Conservation (phyloP, 169 alveolate genomes). For the Toxoplasma gondii region DNA sequence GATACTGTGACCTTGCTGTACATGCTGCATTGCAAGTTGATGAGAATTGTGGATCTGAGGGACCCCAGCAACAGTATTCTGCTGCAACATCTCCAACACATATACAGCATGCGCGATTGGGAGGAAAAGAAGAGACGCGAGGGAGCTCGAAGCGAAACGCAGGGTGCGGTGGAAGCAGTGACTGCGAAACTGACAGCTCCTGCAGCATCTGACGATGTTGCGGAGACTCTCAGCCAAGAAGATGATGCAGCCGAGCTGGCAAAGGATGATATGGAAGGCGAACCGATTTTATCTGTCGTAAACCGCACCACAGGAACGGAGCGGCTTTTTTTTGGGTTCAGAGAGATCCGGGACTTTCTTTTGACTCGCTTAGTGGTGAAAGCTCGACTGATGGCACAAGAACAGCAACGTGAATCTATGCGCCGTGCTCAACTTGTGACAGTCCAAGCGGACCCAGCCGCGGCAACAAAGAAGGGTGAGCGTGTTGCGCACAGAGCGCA, state of each 20-base stretch:
- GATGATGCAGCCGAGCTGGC: neutral
- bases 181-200: too few relatives aligned
- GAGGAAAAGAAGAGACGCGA: neutral
- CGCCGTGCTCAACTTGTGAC: neutral
- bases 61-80: neutral
- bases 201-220: neutral
- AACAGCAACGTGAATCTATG: neutral
- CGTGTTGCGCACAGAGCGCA: neutral
- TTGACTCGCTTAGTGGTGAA: neutral
- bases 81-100: neutral
- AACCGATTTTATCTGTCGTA: neutral
- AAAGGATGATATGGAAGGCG: neutral
- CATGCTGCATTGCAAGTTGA: constrained; percentile 11
- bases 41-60: constrained; percentile 5
- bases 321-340: neutral
- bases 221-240: neutral
- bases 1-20: neutral
- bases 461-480: neutral
- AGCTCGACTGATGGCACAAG: neutral
- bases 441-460: neutral
- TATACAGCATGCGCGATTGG: neutral
- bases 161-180: neutral
- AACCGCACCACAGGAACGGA: neutral
- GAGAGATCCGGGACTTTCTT: neutral
- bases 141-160: neutral